These are phyloP conservation scores for Cystobasidiopsis lactophilus DNA, from an alignment of 768 basidiomycete species.

Conservation along the genomic window DNA sequence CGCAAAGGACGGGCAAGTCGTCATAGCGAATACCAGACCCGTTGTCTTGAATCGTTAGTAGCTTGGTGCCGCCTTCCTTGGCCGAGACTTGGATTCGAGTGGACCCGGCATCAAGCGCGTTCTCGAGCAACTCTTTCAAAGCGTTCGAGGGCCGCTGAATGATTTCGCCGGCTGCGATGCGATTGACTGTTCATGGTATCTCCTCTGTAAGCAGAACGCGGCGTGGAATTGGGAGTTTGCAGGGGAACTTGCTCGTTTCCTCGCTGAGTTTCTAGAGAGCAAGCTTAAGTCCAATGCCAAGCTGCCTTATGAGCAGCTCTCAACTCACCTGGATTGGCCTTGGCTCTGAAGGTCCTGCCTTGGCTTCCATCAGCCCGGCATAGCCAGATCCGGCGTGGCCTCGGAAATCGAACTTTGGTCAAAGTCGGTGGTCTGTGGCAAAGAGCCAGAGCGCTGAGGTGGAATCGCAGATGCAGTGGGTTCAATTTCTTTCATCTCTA, in stretches of 20 bases:
- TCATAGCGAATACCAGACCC: constrained; percentile 35
- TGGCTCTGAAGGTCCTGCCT: too few species aligned
- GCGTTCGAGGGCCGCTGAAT: constrained; percentile 82
- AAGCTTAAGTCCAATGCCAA: not conserved
- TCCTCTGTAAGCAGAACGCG: not conserved
- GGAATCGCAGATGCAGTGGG: not conserved
- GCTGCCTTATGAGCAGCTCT: not conserved
- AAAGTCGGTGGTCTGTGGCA: not conserved
- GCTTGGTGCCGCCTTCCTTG: constrained; percentile 87
- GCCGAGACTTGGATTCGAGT: constrained; percentile 66
- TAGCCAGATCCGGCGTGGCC: too few species aligned
- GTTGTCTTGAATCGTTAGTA: constrained; percentile 89
- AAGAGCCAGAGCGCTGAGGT: not conserved
- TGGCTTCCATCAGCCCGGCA: too few species aligned
- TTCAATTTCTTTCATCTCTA: too few species aligned
- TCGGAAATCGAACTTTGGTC: too few species aligned
- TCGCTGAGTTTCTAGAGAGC: not conserved
- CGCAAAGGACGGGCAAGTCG: constrained; percentile 74
- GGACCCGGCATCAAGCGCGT: constrained; percentile 77
- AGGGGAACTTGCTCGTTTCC: not conserved
- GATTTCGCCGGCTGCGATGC: constrained; percentile 62
- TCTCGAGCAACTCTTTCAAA: constrained; percentile 86
- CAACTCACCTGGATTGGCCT: not conserved
- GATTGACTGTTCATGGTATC: constrained; percentile 62
- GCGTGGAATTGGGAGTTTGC: not conserved